A percentile compares a stretch with the other conserved stretches of the same genome.
These are phyloP conservation scores for Paramecium pentaurelia DNA, from an alignment of 73 alveolate species.

Conservation along the genomic window DNA sequence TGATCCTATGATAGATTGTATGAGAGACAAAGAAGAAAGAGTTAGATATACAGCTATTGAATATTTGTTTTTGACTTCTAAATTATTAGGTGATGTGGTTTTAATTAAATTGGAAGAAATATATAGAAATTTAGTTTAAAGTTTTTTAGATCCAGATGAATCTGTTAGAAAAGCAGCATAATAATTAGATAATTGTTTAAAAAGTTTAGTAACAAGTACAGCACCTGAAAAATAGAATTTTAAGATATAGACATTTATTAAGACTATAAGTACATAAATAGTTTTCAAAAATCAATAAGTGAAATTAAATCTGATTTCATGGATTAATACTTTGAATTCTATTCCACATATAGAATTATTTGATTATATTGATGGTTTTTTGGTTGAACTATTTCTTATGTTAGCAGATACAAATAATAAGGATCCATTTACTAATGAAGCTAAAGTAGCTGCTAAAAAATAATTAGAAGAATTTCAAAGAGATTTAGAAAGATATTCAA, in stretches of 20 bases:
- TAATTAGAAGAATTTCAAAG: not conserved
- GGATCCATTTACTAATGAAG: constrained; percentile 22
- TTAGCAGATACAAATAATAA: not conserved
- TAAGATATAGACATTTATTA: not conserved
- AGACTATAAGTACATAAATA: not conserved
- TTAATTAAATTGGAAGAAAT: constrained; percentile 8
- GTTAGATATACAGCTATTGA: constrained; percentile 32
- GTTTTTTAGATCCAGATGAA: constrained; percentile 16
- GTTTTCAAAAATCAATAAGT: not conserved
- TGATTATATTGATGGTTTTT: not conserved
- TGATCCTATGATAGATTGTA: constrained; percentile 26
- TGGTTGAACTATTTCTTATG: not conserved
- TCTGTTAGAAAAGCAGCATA: constrained; percentile 11
- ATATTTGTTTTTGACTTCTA: constrained; percentile 32
- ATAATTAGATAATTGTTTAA: constrained; percentile 33
- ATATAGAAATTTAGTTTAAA: not conserved
- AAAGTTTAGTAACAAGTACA: constrained; percentile 37
- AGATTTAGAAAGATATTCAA: constrained; percentile 1
- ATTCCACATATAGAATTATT: constrained; percentile 36
- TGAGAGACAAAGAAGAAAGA: constrained; percentile 42
- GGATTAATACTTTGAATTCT: constrained; percentile 34
- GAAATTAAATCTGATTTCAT: not conserved
- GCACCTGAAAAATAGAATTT: constrained; percentile 35
- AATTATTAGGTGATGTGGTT: not conserved
- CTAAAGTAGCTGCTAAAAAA: not conserved